Percentiles rank a stretch among this genome's conserved stretches.
These are phyloP conservation scores for Cinchona pubescens DNA, from an alignment of 257 asterid genomes.

Conservation along the genomic window DNA sequence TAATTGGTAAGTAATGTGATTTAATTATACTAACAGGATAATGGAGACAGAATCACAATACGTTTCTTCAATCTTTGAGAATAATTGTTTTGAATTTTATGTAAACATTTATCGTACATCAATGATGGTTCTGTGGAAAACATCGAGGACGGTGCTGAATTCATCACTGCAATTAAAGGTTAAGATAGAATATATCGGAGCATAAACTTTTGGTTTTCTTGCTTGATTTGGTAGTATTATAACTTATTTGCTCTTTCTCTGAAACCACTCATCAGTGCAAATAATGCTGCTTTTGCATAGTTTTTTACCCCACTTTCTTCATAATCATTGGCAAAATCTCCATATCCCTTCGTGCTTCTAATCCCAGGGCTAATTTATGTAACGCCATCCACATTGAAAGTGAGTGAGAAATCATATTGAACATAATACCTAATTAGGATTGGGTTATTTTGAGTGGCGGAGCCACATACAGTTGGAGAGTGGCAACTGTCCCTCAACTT, in stretches of 20 bases:
- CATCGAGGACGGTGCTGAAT: background rate
- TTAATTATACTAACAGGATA: too few relatives aligned
- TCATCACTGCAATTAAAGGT: background rate
- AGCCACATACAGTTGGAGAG: too few relatives aligned
- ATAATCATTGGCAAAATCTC: background rate
- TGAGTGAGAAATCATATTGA: too few relatives aligned
- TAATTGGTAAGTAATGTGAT: too few relatives aligned
- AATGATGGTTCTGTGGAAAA: background rate
- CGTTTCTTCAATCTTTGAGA: background rate
- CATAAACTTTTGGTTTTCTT: too few relatives aligned
- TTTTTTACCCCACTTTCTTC: background rate
- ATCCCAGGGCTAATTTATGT: too few relatives aligned
- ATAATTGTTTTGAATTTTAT: background rate
- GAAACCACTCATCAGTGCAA: background rate
- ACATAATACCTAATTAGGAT: too few relatives aligned
- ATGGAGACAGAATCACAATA: slow-evolving; percentile 16
- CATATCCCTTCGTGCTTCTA: background rate
- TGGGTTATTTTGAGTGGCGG: too few relatives aligned
- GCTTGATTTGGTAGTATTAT: too few relatives aligned
- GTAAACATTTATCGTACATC: background rate
- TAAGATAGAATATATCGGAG: too few relatives aligned
- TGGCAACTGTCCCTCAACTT: too few relatives aligned
- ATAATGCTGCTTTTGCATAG: background rate
- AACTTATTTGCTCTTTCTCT: background rate
- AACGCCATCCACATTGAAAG: too few relatives aligned